These are phyloP conservation scores for Auxenochlorella pyrenoidosa DNA, from an alignment of 139 green algal species.

Conservation along the genomic window DNA sequence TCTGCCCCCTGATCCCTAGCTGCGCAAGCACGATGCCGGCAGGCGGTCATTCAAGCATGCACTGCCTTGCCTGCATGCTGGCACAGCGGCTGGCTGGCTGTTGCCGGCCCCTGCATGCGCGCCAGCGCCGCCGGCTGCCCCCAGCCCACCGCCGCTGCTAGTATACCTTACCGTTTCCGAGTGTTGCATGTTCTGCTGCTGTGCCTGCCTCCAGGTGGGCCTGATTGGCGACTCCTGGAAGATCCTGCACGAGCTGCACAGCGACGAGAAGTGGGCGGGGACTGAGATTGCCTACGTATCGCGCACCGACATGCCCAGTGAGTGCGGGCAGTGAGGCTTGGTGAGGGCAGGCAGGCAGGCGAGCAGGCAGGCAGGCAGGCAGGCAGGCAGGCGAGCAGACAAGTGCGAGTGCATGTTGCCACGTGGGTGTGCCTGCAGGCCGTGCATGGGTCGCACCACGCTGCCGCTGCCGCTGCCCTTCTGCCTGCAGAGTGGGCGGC, in stretches of 20 bases:
- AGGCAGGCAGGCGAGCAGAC: no score
- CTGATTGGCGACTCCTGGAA: constrained; percentile 55
- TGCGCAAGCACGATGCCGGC: constrained; percentile 9
- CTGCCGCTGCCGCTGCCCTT: no score
- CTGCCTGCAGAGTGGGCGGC: constrained; percentile 56
- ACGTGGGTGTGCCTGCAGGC: no score
- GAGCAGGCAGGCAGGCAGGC: no score
- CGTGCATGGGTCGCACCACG: no score
- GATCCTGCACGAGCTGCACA: constrained; percentile 63
- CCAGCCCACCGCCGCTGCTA: no score
- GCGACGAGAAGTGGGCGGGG: constrained; percentile 47
- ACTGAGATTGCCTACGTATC: constrained; percentile 61
- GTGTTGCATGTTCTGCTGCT: no score
- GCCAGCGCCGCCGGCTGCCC: no score
- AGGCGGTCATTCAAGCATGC: no score
- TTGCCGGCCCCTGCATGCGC: neutral
- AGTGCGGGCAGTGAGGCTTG: neutral
- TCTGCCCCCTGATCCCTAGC: neutral
- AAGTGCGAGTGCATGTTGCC: no score
- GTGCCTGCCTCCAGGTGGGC: neutral
- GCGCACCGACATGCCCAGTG: constrained; percentile 59
- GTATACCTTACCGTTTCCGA: no score
- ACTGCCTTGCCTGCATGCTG: constrained; percentile 26
- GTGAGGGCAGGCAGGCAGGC: no score
- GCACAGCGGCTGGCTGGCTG: neutral